Base-by-base conservation (phyloP, 2,329 filamentous ascomycete genomes). In the Simplicillium aogashimaense region DNA sequence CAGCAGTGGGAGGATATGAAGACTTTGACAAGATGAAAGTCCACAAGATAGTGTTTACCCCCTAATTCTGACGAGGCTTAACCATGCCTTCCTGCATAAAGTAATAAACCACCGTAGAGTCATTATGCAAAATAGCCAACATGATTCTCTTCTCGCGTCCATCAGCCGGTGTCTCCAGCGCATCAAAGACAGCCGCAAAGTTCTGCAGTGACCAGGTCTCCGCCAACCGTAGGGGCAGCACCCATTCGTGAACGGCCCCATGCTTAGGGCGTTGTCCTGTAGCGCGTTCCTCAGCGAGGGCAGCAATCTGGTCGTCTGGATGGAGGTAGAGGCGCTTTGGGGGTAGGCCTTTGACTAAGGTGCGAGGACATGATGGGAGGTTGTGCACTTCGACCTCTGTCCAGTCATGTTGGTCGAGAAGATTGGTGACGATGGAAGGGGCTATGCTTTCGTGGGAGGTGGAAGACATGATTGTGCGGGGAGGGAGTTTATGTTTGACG, bases 51-150 rank as follows among this genome's bases (percentile, higher is more conserved):
- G 70, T 86, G 13, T 86, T 86, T 53, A 71, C 69, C 45, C 69
- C 66, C 12, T 74, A 49, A 11, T 92, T 92, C 58, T 90, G 86
- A 42, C 86, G 71, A 17, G 86, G 86, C 66, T 90, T 92, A 39
- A 90, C 83, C 47, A 89, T 78, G n/a, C 85, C 86, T 58, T 90
- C 84, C 52, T 90, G 85, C 57, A 90, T 76, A 46, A 89, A 72
- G 55, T 92, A 92, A 61, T 90, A 92, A 32, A 86, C 82, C 14
- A 92, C 72, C 0, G 86, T 90, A 47, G 85, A 89, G 60, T 92
- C 86, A 51, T 83, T 78, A 54, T 87, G 81, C 36, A 87, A 65
- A 3, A 81, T 83, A 13, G 82, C 84, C 38, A 92, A 65, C n/a
- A 90, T 55, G 10, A 89, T 58, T 45, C 85, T 70, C 66, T 89